A percentile compares a stretch with the other conserved stretches of the same genome.
Conservation (phyloP, 2,329 filamentous ascomycete genomes). For the Ophiostoma novo-ulmi region DNA sequence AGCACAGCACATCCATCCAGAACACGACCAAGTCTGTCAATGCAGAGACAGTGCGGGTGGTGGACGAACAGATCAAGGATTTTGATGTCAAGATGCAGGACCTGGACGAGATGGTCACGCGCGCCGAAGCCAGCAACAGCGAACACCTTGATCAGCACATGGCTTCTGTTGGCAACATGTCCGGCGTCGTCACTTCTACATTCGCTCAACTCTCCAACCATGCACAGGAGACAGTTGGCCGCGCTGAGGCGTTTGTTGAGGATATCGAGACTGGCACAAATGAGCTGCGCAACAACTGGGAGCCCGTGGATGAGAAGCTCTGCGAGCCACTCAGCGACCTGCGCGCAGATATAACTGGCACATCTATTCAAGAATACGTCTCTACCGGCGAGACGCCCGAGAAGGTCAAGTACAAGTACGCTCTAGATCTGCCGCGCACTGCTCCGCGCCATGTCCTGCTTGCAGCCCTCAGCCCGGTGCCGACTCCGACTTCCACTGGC, state of each 20-base stretch:
- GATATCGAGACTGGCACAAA: conserved; percentile 60
- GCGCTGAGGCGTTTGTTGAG: conserved; percentile 62
- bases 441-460: conserved; percentile 41
- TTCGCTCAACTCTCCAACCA: conserved; percentile 67
- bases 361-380: conserved; percentile 70
- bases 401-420: conserved; percentile 75
- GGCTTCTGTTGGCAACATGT: conserved; percentile 60
- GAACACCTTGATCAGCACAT: conserved; percentile 67
- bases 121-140: conserved; percentile 75
- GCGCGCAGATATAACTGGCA: conserved; percentile 60
- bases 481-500: conserved; percentile 27
- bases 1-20: conserved; percentile 78
- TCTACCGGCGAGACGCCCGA: conserved; percentile 82
- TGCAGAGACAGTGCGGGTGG: conserved; percentile 80
- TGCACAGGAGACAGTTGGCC: conserved; percentile 62
- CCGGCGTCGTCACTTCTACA: conserved; percentile 64
- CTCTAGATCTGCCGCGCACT: conserved; percentile 72
- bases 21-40: conserved; percentile 81
- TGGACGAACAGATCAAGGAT: conserved; percentile 81
- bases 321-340: conserved; percentile 67
- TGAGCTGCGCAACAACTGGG: conserved; percentile 55
- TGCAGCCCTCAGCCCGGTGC: conserved; percentile 35
- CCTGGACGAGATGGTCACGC: conserved; percentile 82
- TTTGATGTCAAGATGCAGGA: conserved; percentile 84
- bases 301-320: conserved; percentile 55